Evolutionary conservation across 441 rosid species (phyloP), one percentile per base, ranked within the genome.

Genomic region (Mallotus repandus): DNA sequence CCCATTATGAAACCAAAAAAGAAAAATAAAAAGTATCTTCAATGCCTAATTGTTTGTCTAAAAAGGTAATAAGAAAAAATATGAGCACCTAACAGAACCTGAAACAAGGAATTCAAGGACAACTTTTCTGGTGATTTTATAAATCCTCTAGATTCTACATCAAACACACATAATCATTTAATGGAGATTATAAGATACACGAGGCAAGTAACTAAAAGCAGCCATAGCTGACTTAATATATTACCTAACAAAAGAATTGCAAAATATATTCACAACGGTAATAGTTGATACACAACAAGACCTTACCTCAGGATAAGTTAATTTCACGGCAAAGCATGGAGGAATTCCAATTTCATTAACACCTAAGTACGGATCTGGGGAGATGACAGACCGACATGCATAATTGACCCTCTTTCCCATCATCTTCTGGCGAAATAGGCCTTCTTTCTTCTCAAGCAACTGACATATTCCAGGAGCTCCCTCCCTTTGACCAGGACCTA

Each of bases 321-420:
- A 86, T 79, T 88, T 90, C 69, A 86, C 62, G 0, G 98, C 98
- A 85, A 96, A 96, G 85, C 84, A 88, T 22, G 97, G 99, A 78
- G 98, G 99, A 84, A 96, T 88, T 59, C 99, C 99, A 73, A 96
- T 96, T 84, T 96, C 99, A 72, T 94, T 94, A 61, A 96, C 99
- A 52, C 96, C 98, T 49, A 96, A 78, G 84, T 89, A 94, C 58
- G 98, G 98, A 86, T 96, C 99, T 66, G 99, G 99, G 18, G 99
- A 96, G 80, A 96, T 96, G 72, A 96, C 99, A 77, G 99, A 96
- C 59, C 98, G 88, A 73, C 99, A 96, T 14, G 99, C 98, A 84
- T 83, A 91, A 84, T 96, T 96, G 68, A 96, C 99, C 81, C 99
- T 87, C 88, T 96, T 96, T 74, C 99, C 99, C 99, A 96, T 96